phyloP scores from a whole-genome alignment of 768 basidiomycete species.

The Tylopilus vinaceipallidus region DNA sequence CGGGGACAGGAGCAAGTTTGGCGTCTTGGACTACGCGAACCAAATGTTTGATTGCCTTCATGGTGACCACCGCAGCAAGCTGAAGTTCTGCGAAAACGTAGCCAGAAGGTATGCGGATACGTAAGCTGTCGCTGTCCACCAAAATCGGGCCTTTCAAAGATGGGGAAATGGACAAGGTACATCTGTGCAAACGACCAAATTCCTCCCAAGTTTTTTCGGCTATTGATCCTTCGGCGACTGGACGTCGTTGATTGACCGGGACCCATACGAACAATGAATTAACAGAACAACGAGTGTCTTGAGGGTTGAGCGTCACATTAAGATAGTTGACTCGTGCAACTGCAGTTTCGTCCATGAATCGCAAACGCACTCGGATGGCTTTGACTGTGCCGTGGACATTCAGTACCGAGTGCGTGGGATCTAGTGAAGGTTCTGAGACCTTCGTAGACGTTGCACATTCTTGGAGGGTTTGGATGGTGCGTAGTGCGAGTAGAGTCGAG shows the following conservation, averaged over 20 bases:
- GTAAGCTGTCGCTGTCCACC: constrained; percentile 60
- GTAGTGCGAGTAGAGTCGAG: constrained; percentile 59
- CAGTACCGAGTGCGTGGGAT: constrained; percentile 14
- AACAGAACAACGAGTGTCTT: constrained; percentile 33
- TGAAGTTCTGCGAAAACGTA: constrained; percentile 77
- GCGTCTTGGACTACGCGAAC: constrained; percentile 51
- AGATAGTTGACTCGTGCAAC: constrained; percentile 36
- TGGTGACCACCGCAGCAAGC: constrained; percentile 60
- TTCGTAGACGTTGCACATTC: constrained; percentile 19
- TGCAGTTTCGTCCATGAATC: constrained; percentile 48
- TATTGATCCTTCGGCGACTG: constrained; percentile 29
- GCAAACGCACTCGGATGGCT: constrained; percentile 46
- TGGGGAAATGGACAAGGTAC: constrained; percentile 40
- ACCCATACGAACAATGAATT: constrained; percentile 56
- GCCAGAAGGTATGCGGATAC: constrained; percentile 76
- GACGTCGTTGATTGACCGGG: constrained; percentile 40
- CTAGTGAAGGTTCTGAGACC: constrained; percentile 17
- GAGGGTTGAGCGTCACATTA: constrained; percentile 17
- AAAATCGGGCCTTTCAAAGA: constrained; percentile 40
- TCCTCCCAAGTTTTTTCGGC: constrained; percentile 67
- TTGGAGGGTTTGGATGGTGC: constrained; percentile 45
- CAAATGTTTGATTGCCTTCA: constrained; percentile 77
- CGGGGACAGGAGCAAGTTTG: constrained; percentile 50
- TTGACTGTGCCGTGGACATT: constrained; percentile 37
- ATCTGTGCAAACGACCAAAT: constrained; percentile 55